Percentiles rank a stretch among this genome's conserved stretches.
These are phyloP conservation scores for Ambrosiella cleistominuta DNA, from an alignment of 2,329 filamentous ascomycete species.

Conservation along the genomic window DNA sequence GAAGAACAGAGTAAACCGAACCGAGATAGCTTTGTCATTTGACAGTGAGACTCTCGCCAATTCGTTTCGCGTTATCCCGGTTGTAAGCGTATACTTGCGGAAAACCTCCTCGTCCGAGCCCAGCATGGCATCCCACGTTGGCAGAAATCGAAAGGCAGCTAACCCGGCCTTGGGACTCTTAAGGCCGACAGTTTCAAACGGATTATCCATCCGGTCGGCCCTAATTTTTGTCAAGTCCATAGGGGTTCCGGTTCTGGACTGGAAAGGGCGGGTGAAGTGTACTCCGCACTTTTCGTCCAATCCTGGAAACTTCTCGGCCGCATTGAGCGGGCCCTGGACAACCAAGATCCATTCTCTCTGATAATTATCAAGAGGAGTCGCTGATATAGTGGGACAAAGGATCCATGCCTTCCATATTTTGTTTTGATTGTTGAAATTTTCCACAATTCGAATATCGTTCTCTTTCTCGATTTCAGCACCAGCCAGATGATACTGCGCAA, in stretches of 20 bases:
- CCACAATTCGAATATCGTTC: constrained; percentile 7
- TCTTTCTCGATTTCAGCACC: constrained; percentile 10
- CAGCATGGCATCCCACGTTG: not conserved
- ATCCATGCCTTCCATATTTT: constrained; percentile 11
- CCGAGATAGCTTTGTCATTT: not conserved
- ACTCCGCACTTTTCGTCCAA: constrained; percentile 6
- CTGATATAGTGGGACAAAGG: constrained; percentile 1
- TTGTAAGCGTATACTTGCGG: not conserved
- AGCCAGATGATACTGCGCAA: constrained; percentile 6
- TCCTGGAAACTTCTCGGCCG: constrained; percentile 7
- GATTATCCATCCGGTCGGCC: constrained; percentile 9
- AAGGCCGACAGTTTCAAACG: constrained; percentile 6
- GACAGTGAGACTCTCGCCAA: not conserved
- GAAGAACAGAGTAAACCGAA: constrained; percentile 3
- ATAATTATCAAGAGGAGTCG: not conserved
- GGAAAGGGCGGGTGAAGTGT: not conserved
- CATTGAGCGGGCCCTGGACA: constrained; percentile 1
- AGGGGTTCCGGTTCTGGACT: not conserved
- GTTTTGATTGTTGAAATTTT: constrained; percentile 8
- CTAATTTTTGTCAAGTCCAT: not conserved
- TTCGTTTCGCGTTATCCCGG: not conserved
- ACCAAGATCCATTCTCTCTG: constrained; percentile 11
- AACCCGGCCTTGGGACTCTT: not conserved
- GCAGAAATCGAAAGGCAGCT: constrained; percentile 10
- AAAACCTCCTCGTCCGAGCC: constrained; percentile 2